Base-by-base conservation (phyloP, 768 basidiomycete genomes). In the Leccinum rimulosum region DNA sequence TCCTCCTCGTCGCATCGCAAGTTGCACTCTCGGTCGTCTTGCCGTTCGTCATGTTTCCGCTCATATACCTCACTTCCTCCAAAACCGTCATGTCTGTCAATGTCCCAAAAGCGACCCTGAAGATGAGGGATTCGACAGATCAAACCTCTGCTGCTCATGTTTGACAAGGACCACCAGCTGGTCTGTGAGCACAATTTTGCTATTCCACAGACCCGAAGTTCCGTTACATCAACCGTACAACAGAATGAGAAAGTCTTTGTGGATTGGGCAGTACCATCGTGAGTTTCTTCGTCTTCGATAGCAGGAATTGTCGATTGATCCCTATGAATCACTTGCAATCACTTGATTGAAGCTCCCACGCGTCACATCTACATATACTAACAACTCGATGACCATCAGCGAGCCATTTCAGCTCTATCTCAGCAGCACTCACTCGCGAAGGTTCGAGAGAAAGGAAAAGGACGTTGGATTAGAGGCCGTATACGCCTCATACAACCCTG, bases 151-250 rank as follows among this genome's bases (percentile, higher is more conserved):
- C 77, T 79, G 1, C 72, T 85, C 61, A 88, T 91, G 84, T 90
- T 91, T 62, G 87, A 91, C 73, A 79, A 79, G 50, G 79, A 83
- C 17, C 87, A 86, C 45, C 63, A 74, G 15, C 75, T 91, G 36
- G 75, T 83, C 45, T 83, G 83, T 61, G 84, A 86, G 59, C 79
- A 81, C 17, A 82, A 79, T 67, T 77, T 92, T 56, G 82, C 82
- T 55, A 86, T 89, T 3, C 90, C 86, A 11, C 90, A 93, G 75
- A 85, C 90, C 10, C 78, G 27, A 28, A 28, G 27, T 92, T 35
- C 82, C 87, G 68, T 75, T 93, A 35, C 80, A 92, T 25, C 85
- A 89, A 71, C 77, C 85, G 64, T 83, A 91, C 64, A 87, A 87
- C 52, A 77, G 82, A 55, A 68, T 76, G 65, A 73, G 79, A 51